Conservation (phyloP, 2,329 filamentous ascomycete species). For the Coniochaeta pulveracea region DNA sequence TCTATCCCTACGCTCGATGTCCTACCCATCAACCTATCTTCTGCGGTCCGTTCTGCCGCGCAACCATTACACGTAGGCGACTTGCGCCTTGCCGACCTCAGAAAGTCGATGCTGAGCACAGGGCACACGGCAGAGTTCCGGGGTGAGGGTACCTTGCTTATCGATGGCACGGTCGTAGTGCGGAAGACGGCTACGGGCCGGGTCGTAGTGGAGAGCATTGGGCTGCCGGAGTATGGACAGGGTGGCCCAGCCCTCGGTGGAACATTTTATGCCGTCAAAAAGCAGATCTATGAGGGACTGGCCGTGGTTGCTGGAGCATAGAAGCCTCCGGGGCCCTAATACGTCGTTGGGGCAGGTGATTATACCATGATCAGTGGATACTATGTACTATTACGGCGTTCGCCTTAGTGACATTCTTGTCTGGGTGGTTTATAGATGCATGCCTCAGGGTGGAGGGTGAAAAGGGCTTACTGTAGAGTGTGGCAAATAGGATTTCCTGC, state of each 20-base stretch:
- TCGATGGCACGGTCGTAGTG: conserved; percentile 81
- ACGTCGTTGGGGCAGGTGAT: no score
- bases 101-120: conserved; percentile 68
- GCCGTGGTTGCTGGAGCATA: conserved; percentile 77
- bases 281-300: conserved; percentile 85
- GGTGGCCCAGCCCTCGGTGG: conserved; percentile 33
- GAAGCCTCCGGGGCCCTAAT: no score
- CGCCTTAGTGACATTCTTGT: no score
- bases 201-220: conserved; percentile 78
- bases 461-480: no score
- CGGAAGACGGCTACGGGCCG: conserved; percentile 77
- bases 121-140: conserved; percentile 87
- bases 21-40: conserved; percentile 48
- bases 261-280: conserved; percentile 80
- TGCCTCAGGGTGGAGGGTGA: no score
- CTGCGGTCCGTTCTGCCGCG: conserved; percentile 63
- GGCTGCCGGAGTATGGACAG: conserved; percentile 32
- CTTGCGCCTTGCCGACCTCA: conserved; percentile 74
- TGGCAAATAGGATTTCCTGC: no score
- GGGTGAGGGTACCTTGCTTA: conserved; percentile 81
- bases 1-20: conserved; percentile 39
- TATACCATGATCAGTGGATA: no score
- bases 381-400: no score
- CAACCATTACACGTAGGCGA: conserved; percentile 94
- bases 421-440: no score